Conservation (phyloP, 2,329 filamentous ascomycete genomes). For the Xylaria sp. region DNA sequence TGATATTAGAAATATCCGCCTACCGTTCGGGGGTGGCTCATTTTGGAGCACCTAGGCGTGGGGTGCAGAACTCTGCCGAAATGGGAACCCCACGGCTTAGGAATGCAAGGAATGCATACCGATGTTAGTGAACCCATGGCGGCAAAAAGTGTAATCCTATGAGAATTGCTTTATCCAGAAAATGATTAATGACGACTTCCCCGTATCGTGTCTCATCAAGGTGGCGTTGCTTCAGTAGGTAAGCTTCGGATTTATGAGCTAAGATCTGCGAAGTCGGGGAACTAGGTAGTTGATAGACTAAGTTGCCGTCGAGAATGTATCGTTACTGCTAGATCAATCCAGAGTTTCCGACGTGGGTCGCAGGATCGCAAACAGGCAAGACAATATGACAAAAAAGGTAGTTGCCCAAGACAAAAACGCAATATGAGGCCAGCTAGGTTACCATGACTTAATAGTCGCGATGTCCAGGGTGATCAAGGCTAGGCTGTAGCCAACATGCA, state of each 20-base stretch:
- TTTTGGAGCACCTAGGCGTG: not conserved
- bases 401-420: not conserved
- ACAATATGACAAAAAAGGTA: not conserved
- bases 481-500: not conserved
- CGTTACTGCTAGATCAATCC: not conserved
- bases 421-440: not conserved
- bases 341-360: not conserved
- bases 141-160: not conserved
- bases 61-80: not conserved
- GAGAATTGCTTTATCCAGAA: not conserved
- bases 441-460: not conserved
- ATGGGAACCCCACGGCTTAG: not conserved
- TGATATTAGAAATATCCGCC: not conserved
- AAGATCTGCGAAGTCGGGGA: too few species aligned
- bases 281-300: too few species aligned
- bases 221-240: too few species aligned
- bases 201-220: too few species aligned
- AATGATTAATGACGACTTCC: not conserved
- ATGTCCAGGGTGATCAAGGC: conserved; percentile 1
- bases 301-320: too few species aligned
- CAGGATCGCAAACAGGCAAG: not conserved
- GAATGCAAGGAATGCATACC: not conserved
- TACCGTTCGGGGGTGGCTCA: not conserved
- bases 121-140: conserved; percentile 43
- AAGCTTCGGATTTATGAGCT: too few species aligned